phyloP scores from a whole-genome alignment of 1,284 basidiomycete genomes.

The Rhodotorula sp. region DNA sequence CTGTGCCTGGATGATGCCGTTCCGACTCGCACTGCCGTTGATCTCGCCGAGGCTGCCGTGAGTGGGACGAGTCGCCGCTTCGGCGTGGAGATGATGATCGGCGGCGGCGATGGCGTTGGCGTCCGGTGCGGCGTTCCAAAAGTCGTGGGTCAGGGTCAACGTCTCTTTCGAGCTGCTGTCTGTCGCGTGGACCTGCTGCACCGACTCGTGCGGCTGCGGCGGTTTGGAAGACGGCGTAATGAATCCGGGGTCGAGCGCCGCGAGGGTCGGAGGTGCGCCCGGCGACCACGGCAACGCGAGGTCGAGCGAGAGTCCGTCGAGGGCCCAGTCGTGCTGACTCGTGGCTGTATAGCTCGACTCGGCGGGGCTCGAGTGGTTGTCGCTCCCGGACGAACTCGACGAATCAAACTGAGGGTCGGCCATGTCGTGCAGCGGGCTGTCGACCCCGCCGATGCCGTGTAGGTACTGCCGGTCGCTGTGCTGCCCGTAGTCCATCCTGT shows the following conservation, averaged over 20 bases:
- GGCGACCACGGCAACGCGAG: constrained; percentile 5
- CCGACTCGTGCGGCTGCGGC: too few relatives aligned
- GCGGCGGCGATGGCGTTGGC: background rate
- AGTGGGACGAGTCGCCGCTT: too few relatives aligned
- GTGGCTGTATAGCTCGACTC: constrained; percentile 21
- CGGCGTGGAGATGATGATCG: background rate
- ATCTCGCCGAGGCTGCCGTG: too few relatives aligned
- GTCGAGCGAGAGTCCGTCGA: constrained; percentile 19
- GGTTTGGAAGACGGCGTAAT: background rate
- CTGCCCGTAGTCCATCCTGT: constrained; percentile 6
- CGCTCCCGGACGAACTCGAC: constrained; percentile 21
- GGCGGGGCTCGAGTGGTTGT: constrained; percentile 25
- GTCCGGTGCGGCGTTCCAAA: constrained; percentile 24
- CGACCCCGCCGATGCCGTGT: background rate
- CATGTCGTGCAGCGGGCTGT: constrained; percentile 5
- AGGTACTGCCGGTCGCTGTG: background rate
- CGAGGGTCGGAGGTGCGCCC: background rate
- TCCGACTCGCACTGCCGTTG: too few relatives aligned
- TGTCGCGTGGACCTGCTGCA: background rate
- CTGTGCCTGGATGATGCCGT: too few relatives aligned
- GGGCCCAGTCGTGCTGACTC: constrained; percentile 20
- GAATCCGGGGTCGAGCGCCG: constrained; percentile 1
- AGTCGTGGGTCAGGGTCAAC: constrained; percentile 15
- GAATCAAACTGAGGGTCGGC: constrained; percentile 21
- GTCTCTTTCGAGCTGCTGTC: background rate